Percentiles rank a stretch among this genome's conserved stretches.
These are phyloP conservation scores for Suhomyces pyralidae DNA, from an alignment of 805 yeast genomes.

Conservation along the genomic window DNA sequence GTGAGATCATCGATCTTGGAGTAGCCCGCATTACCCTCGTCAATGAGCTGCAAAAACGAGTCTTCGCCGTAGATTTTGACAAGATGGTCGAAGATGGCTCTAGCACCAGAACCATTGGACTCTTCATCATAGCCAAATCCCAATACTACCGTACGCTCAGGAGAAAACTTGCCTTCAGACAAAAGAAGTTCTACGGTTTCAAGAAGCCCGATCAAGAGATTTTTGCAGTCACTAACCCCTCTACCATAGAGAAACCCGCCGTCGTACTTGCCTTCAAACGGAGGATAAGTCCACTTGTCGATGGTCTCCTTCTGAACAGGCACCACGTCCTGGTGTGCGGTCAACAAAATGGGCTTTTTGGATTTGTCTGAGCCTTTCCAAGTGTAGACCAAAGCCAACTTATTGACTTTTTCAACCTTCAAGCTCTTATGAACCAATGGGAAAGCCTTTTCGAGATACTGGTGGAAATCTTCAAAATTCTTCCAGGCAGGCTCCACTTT, in stretches of 20 bases:
- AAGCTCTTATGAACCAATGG: constrained; percentile 33
- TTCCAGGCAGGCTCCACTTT: constrained; percentile 15
- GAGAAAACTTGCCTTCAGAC: constrained; percentile 31
- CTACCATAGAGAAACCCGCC: constrained; percentile 34
- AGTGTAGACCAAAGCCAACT: constrained; percentile 35
- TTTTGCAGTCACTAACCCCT: constrained; percentile 40
- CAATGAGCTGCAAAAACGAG: constrained; percentile 43
- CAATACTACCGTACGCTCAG: constrained; percentile 43
- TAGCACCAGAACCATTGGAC: constrained; percentile 40
- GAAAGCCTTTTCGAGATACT: constrained; percentile 27
- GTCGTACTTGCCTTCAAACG: constrained; percentile 34
- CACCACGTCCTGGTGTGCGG: constrained; percentile 44
- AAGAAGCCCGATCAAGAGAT: constrained; percentile 41
- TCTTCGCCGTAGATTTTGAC: constrained; percentile 38
- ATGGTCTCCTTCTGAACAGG: constrained; percentile 40
- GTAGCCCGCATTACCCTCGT: constrained; percentile 35
- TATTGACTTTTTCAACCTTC: constrained; percentile 33
- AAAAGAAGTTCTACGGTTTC: constrained; percentile 36
- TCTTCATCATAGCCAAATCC: constrained; percentile 55
- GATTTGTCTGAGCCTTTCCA: constrained; percentile 32
- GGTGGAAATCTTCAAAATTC: constrained; percentile 24
- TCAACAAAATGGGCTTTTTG: constrained; percentile 35
- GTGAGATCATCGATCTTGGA: constrained; percentile 29
- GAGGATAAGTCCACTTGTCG: constrained; percentile 37
- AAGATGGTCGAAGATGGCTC: constrained; percentile 33